Evolutionary conservation across 2,329 filamentous ascomycete genomes (phyloP).

Genomic region (Pseudocercospora cruenta): DNA sequence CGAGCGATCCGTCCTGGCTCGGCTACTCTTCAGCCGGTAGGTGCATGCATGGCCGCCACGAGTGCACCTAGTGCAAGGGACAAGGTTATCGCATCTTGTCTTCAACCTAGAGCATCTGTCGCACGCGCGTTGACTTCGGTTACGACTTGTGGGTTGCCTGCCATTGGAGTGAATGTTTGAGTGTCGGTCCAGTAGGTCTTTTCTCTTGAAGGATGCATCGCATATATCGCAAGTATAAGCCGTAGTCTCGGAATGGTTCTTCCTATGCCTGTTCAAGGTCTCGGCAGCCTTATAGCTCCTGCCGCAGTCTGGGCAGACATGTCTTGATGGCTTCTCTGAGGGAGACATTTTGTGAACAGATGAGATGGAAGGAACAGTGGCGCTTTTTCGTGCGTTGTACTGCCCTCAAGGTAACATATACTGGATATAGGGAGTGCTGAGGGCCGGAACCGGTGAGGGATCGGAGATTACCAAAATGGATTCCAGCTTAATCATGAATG

Average conservation of each 20-base stretch:
- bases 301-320: constrained; percentile 26
- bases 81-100: constrained; percentile 27
- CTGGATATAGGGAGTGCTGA: neutral
- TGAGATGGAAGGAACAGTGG: neutral
- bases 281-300: constrained; percentile 28
- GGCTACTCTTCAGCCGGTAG: constrained; percentile 18
- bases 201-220: constrained; percentile 28
- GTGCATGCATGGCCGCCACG: constrained; percentile 24
- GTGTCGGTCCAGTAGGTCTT: constrained; percentile 29
- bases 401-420: neutral
- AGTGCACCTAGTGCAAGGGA: constrained; percentile 24
- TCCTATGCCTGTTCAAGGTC: constrained; percentile 27
- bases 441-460: neutral
- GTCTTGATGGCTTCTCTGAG: constrained; percentile 15
- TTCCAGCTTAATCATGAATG: constrained; percentile 3
- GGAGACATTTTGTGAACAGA: constrained; percentile 10
- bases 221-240: constrained; percentile 25
- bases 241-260: constrained; percentile 25
- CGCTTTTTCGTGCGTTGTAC: neutral
- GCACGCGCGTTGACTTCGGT: constrained; percentile 25
- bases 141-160: constrained; percentile 12
- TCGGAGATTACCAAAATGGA: neutral
- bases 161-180: constrained; percentile 23
- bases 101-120: constrained; percentile 28
- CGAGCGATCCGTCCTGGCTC: constrained; percentile 22